Percentiles rank a stretch among this genome's conserved stretches.
Evolutionary conservation across 2,329 filamentous ascomycete species (phyloP).

Genomic region (Cyphellophora europaea): DNA sequence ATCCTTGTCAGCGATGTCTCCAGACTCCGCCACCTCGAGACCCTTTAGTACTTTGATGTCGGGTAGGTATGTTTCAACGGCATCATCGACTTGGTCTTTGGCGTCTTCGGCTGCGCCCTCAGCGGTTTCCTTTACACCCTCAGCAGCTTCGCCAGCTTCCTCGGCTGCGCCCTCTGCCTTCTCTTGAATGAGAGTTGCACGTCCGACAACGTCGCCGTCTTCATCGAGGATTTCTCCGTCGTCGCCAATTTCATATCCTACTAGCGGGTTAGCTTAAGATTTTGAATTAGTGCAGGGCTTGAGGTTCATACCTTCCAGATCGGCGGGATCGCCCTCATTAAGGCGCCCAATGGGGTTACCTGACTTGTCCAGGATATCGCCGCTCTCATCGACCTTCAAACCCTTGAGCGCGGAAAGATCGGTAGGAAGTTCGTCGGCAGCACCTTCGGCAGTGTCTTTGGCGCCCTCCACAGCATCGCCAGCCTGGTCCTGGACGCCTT

Average conservation of each 20-base stretch:
- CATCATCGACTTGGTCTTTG: slow-evolving; percentile 28
- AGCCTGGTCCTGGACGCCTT: slow-evolving; percentile 9
- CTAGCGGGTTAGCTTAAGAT: too few species aligned
- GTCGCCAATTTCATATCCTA: slow-evolving; percentile 30
- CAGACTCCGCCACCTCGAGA: slow-evolving; percentile 41
- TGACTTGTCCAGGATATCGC: slow-evolving; percentile 24
- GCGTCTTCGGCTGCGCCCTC: slow-evolving; percentile 20
- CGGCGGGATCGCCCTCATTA: slow-evolving; percentile 30
- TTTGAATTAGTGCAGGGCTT: too few species aligned
- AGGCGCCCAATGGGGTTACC: slow-evolving; percentile 25
- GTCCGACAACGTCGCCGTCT: slow-evolving; percentile 26
- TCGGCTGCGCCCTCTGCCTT: slow-evolving; percentile 16
- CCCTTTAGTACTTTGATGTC: slow-evolving; percentile 27
- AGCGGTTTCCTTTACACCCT: slow-evolving; percentile 14
- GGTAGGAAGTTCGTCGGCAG: slow-evolving; percentile 17
- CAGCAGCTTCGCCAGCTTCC: slow-evolving; percentile 20
- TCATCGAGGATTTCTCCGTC: slow-evolving; percentile 23
- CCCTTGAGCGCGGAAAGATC: slow-evolving; percentile 29
- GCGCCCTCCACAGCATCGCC: slow-evolving; percentile 20
- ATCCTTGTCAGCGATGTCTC: slow-evolving; percentile 39
- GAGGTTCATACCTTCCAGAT: too few species aligned
- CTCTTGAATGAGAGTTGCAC: slow-evolving; percentile 23
- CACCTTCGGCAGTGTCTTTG: slow-evolving; percentile 3
- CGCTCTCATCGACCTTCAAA: slow-evolving; percentile 27
- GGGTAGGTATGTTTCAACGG: slow-evolving; percentile 23